Evolutionary conservation across 768 basidiomycete genomes (phyloP), one percentile per base, ranked within the genome.

Genomic region (Lactarius akahatsu): DNA sequence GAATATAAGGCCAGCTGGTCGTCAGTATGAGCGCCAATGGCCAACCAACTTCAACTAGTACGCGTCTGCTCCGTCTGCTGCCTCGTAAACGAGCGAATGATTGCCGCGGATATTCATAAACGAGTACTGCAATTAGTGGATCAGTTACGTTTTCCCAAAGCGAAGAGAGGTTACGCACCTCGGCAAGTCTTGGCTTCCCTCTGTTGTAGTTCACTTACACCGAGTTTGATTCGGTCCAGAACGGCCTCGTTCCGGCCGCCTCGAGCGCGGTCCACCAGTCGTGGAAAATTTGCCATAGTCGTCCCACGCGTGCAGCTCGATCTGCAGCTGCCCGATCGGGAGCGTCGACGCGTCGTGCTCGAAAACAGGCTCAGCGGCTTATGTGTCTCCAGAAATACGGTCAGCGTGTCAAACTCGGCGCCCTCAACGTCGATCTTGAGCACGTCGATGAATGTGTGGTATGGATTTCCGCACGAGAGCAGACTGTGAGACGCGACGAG

Each of bases 371-470:
- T 54, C 11, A 38, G 61, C 13, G 9, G 45, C 38, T 32, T 41
- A 86, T 11, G 81, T 78, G 1, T 4, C 74, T 54, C 36, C 36
- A 87, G 71, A 54, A 86, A 74, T 2, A 80, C 72, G 0, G 78
- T 75, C 4, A 91, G 75, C 0, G 85, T 83, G 57, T 86, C 82
- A 74, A 86, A 90, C 71, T 91, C 90, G 74, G 80, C 80, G 41
- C 85, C 82, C 71, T 91, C 89, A 30, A 89, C 82, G 73, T 91
- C 89, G 63, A 91, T 76, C 74, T 89, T 87, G 64, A 89, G 81
- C 69, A 90, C 80, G 68, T 91, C 89, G 62, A 90, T 86, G 70
- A 86, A 85, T 23, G 76, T 77, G 71, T 91, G 89, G 18, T 83
- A 2, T 36, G 34, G 9, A 38, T 13, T 38, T 85, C 36, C 36